Evolutionary conservation across 768 basidiomycete species (phyloP).

Genomic region (Kwoniella botswanensis): DNA sequence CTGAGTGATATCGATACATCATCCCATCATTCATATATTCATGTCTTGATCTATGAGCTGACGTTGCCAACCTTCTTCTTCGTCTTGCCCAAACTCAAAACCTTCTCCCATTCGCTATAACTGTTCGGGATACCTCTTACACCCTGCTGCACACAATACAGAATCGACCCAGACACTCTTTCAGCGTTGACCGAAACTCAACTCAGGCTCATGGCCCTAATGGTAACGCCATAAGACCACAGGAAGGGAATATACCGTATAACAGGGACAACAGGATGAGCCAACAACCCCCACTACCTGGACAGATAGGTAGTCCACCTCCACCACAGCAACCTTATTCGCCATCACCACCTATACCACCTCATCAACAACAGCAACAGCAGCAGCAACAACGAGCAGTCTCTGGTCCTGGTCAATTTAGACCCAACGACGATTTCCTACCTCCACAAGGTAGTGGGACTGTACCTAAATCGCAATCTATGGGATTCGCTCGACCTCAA

Average conservation of each 20-base stretch:
- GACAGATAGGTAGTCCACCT: slow-evolving; percentile 15
- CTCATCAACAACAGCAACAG: slow-evolving; percentile 8
- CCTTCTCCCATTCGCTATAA: slow-evolving; percentile 70
- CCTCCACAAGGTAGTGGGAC: slow-evolving; percentile 1
- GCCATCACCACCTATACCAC: background rate
- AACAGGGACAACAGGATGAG: slow-evolving; percentile 23
- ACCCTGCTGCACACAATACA: background rate
- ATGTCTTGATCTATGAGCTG: background rate
- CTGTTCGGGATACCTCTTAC: background rate
- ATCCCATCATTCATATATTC: no score
- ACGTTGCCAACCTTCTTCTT: background rate
- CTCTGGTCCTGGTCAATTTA: background rate
- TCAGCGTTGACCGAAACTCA: slow-evolving; percentile 31
- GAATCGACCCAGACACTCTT: slow-evolving; percentile 33
- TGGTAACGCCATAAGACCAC: background rate
- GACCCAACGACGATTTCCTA: slow-evolving; percentile 2
- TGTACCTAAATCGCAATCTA: slow-evolving; percentile 41
- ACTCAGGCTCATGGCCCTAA: background rate
- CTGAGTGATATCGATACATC: no score
- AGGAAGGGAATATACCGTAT: slow-evolving; percentile 9
- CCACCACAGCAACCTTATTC: slow-evolving; percentile 21
- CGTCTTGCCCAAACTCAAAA: no score
- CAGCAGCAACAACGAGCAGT: slow-evolving; percentile 21
- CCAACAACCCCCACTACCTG: slow-evolving; percentile 20
- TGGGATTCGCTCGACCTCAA: slow-evolving; percentile 32